Evolutionary conservation across 1,284 basidiomycete genomes (phyloP).

Genomic region (Ustilago cynodontis): DNA sequence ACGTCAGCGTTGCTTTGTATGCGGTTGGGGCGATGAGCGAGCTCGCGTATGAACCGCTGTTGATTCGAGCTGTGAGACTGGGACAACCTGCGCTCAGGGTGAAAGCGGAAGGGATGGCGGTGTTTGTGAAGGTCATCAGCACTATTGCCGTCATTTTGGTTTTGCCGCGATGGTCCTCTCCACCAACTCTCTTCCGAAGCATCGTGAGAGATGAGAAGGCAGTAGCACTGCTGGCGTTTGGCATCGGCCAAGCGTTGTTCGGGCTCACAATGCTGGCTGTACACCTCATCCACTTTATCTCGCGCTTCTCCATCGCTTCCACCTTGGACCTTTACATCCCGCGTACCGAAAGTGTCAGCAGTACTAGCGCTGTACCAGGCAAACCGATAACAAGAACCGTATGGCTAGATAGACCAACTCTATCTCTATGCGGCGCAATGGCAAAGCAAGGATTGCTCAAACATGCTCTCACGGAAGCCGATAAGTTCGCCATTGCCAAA

Average conservation of each 20-base stretch:
- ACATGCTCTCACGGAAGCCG: slow-evolving; percentile 93
- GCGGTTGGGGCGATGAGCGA: slow-evolving; percentile 60
- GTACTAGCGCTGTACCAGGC: neutral
- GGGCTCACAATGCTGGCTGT: slow-evolving; percentile 47
- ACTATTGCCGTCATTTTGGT: slow-evolving; percentile 39
- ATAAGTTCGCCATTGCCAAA: slow-evolving; percentile 77
- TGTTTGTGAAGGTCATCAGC: slow-evolving; percentile 54
- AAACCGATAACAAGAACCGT: neutral
- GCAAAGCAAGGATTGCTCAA: slow-evolving; percentile 88
- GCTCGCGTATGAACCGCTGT: slow-evolving; percentile 61
- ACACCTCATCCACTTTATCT: slow-evolving; percentile 28
- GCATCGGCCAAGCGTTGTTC: slow-evolving; percentile 58
- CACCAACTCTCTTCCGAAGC: neutral
- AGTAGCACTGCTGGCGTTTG: slow-evolving; percentile 59
- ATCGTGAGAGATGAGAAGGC: slow-evolving; percentile 17
- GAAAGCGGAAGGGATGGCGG: slow-evolving; percentile 61
- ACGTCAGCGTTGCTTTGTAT: slow-evolving; percentile 55
- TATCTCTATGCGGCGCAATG: slow-evolving; percentile 79
- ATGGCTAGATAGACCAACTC: slow-evolving; percentile 32
- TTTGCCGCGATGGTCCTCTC: slow-evolving; percentile 14
- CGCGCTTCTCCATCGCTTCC: slow-evolving; percentile 82
- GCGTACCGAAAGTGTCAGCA: slow-evolving; percentile 8
- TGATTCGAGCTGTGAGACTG: slow-evolving; percentile 54
- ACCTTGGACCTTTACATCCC: slow-evolving; percentile 76
- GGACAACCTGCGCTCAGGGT: slow-evolving; percentile 53